Evolutionary conservation across 768 basidiomycete genomes (phyloP).

Genomic region (Suillus paluster): DNA sequence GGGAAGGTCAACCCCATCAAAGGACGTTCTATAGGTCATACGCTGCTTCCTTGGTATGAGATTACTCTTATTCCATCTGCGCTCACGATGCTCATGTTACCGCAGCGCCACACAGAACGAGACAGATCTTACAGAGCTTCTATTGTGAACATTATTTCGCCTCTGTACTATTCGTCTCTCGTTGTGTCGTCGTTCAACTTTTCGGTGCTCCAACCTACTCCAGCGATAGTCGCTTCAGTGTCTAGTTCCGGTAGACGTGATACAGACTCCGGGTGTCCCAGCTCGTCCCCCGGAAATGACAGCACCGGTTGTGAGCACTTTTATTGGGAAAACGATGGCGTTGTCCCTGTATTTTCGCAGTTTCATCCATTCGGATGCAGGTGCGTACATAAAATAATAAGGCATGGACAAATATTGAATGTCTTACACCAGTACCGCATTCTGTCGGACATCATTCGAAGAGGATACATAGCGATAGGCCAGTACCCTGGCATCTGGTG

Average conservation of each 20-base stretch:
- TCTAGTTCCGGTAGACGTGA: neutral
- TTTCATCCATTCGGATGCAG: slow-evolving; percentile 54
- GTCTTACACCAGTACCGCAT: slow-evolving; percentile 9
- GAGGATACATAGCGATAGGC: slow-evolving; percentile 7
- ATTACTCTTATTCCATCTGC: neutral
- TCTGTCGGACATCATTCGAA: slow-evolving; percentile 14
- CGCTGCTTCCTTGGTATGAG: slow-evolving; percentile 41
- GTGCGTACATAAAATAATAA: slow-evolving; percentile 19
- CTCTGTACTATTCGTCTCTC: slow-evolving; percentile 33
- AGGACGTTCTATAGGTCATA: slow-evolving; percentile 50
- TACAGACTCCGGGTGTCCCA: neutral
- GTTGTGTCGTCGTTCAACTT: slow-evolving; percentile 46
- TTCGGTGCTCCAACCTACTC: slow-evolving; percentile 37
- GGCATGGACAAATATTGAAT: neutral
- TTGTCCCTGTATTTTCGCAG: slow-evolving; percentile 54
- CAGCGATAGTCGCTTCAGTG: slow-evolving; percentile 33
- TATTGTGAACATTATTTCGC: slow-evolving; percentile 14
- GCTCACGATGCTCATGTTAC: neutral
- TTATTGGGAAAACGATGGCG: slow-evolving; percentile 50
- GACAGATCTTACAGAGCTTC: neutral
- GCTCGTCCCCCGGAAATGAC: neutral
- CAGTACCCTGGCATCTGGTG: slow-evolving; percentile 47
- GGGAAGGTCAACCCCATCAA: slow-evolving; percentile 41
- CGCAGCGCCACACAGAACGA: slow-evolving; percentile 13
- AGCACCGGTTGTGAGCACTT: slow-evolving; percentile 22